Evolutionary conservation across 257 asterid genomes (phyloP).

Genomic region (Penstemon davidsonii): DNA sequence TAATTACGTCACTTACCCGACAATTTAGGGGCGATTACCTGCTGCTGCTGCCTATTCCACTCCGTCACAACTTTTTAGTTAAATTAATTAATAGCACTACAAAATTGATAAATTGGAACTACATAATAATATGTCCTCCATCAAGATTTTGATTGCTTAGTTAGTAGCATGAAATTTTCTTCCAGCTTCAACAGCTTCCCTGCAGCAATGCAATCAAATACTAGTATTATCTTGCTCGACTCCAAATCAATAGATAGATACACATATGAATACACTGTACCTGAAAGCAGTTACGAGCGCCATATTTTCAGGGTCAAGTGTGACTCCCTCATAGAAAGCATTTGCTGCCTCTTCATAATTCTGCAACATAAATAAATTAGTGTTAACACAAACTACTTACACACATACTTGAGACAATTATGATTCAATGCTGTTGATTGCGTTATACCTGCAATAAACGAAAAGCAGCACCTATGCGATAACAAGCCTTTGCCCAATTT

Average conservation of each 20-base stretch:
- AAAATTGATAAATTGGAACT: too few species aligned
- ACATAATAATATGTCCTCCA: neutral
- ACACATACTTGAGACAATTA: too few species aligned
- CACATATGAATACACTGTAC: slow-evolving; percentile 29
- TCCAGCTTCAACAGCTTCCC: slow-evolving; percentile 98
- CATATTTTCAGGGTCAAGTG: slow-evolving; percentile 77
- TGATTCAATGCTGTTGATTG: neutral
- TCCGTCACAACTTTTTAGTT: too few species aligned
- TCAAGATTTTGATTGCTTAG: slow-evolving; percentile 35
- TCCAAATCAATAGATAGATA: too few species aligned
- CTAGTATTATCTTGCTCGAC: too few species aligned
- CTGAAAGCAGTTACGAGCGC: slow-evolving; percentile 96
- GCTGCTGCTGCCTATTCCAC: too few species aligned
- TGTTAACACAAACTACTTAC: neutral
- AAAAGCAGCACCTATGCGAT: slow-evolving; percentile 94
- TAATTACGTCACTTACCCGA: too few species aligned
- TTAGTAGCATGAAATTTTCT: slow-evolving; percentile 45
- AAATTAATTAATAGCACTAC: too few species aligned
- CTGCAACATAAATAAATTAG: slow-evolving; percentile 42
- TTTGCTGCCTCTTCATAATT: slow-evolving; percentile 91
- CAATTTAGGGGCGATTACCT: too few species aligned
- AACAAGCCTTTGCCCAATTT: slow-evolving; percentile 96
- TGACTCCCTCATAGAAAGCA: slow-evolving; percentile 89
- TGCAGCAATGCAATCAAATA: slow-evolving; percentile 31
- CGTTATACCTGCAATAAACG: slow-evolving; percentile 65